These are phyloP conservation scores for Aegle marmelos DNA, from an alignment of 345 rosid genomes.

Conservation along the genomic window DNA sequence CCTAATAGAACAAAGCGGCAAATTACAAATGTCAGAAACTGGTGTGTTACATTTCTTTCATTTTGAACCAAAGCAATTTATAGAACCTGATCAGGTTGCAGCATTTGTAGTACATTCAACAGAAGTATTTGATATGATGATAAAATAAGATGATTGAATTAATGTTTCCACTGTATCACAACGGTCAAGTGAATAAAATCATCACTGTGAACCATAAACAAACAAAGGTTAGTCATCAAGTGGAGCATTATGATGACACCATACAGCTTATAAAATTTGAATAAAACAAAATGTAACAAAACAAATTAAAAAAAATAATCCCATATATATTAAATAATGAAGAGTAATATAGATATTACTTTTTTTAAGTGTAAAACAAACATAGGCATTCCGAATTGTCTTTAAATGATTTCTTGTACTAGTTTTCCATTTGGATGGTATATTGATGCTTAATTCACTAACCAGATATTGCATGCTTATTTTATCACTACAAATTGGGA, in stretches of 20 bases:
- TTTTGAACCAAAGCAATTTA: not conserved
- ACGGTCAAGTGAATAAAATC: not conserved
- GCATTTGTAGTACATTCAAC: not conserved
- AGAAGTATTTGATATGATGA: not conserved
- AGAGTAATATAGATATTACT: not conserved
- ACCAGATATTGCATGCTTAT: too few species aligned
- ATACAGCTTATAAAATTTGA: not conserved
- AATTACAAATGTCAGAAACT: not conserved
- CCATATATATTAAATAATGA: not conserved
- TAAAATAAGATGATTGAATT: not conserved
- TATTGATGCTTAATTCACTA: too few species aligned
- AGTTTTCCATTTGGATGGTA: not conserved
- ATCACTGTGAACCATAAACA: not conserved
- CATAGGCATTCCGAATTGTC: not conserved
- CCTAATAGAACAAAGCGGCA: slow-evolving; percentile 20
- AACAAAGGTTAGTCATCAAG: not conserved
- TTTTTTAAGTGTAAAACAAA: not conserved
- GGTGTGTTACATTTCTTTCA: not conserved
- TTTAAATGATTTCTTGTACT: not conserved
- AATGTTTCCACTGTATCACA: not conserved
- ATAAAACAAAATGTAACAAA: not conserved
- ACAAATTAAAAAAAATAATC: too few species aligned
- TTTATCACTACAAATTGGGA: too few species aligned
- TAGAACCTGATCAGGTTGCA: not conserved
- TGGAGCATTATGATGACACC: not conserved